These are phyloP conservation scores for Exophiala sp. DNA, from an alignment of 2,329 filamentous ascomycete genomes.

Conservation along the genomic window DNA sequence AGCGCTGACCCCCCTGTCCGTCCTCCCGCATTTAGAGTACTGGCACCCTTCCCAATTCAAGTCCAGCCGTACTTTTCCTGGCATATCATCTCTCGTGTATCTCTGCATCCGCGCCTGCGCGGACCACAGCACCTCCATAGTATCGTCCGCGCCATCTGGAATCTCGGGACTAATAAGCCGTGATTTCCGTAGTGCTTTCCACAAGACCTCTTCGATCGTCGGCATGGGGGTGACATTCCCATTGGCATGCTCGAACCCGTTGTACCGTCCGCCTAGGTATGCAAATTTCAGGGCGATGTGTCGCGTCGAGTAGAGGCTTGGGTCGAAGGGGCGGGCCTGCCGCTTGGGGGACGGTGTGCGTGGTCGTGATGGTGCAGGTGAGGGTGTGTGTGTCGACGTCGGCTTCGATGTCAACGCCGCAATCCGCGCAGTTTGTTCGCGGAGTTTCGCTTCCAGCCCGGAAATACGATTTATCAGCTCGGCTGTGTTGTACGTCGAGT, in stretches of 20 bases:
- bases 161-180: constrained; percentile 73
- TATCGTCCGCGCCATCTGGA: constrained; percentile 37
- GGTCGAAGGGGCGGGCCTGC: constrained; percentile 61
- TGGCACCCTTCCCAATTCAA: constrained; percentile 80
- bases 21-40: constrained; percentile 93
- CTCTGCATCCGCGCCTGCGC: constrained; percentile 16
- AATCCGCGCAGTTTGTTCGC: constrained; percentile 44
- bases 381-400: neutral
- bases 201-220: constrained; percentile 89
- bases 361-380: constrained; percentile 32
- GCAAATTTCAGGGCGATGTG: constrained; percentile 89
- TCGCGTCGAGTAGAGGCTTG: constrained; percentile 75
- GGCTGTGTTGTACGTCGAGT: constrained; percentile 65
- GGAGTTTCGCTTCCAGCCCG: constrained; percentile 64
- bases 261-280: constrained; percentile 86
- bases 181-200: constrained; percentile 81
- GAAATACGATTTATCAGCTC: constrained; percentile 66
- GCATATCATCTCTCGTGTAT: constrained; percentile 11
- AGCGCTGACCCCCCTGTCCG: constrained; percentile 88
- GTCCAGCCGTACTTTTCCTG: constrained; percentile 33
- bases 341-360: constrained; percentile 1
- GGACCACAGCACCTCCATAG: constrained; percentile 41
- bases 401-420: constrained; percentile 3
- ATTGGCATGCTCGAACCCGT: constrained; percentile 84
- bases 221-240: constrained; percentile 66